These are phyloP conservation scores for Cardiospermum halicacabum DNA, from an alignment of 345 rosid genomes.

Conservation along the genomic window DNA sequence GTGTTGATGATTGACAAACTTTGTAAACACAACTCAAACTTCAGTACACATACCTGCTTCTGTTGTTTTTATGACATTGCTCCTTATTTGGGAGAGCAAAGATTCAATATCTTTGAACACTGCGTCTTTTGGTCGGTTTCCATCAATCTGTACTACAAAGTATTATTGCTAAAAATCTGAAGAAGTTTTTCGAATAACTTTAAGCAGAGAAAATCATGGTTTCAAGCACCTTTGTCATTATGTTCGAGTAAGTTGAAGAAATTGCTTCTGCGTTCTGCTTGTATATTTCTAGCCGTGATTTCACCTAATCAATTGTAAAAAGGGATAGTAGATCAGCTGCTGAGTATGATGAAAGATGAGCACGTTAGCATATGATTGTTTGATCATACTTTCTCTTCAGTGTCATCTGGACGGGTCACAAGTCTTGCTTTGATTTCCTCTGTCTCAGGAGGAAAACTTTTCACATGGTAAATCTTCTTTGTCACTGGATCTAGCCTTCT, in stretches of 20 bases:
- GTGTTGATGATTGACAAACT: not conserved
- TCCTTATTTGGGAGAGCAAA: slow-evolving; percentile 49
- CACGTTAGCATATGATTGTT: not conserved
- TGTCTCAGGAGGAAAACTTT: slow-evolving; percentile 62
- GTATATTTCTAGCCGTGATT: slow-evolving; percentile 74
- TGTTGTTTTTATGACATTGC: slow-evolving; percentile 29
- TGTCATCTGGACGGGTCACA: slow-evolving; percentile 85
- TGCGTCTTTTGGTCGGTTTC: slow-evolving; percentile 65
- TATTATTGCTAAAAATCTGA: slow-evolving; percentile 2
- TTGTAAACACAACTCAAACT: slow-evolving; percentile 10
- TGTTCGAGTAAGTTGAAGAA: slow-evolving; percentile 50
- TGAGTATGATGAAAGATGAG: not conserved
- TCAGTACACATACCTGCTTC: slow-evolving; percentile 28
- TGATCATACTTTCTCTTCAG: slow-evolving; percentile 61
- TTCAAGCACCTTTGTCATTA: slow-evolving; percentile 54
- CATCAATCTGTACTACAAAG: slow-evolving; percentile 54
- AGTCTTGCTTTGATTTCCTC: slow-evolving; percentile 77
- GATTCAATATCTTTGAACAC: slow-evolving; percentile 57
- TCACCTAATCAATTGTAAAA: slow-evolving; percentile 39
- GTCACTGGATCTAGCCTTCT: slow-evolving; percentile 74
- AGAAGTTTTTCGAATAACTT: not conserved
- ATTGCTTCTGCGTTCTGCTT: slow-evolving; percentile 69
- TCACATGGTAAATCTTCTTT: slow-evolving; percentile 76
- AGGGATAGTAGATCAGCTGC: slow-evolving; percentile 3
- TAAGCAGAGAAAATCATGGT: not conserved